A percentile compares a stretch with the other conserved stretches of the same genome.
These are phyloP conservation scores for Stereocaulon alpinum DNA, from an alignment of 495 filamentous ascomycete species.

Conservation along the genomic window DNA sequence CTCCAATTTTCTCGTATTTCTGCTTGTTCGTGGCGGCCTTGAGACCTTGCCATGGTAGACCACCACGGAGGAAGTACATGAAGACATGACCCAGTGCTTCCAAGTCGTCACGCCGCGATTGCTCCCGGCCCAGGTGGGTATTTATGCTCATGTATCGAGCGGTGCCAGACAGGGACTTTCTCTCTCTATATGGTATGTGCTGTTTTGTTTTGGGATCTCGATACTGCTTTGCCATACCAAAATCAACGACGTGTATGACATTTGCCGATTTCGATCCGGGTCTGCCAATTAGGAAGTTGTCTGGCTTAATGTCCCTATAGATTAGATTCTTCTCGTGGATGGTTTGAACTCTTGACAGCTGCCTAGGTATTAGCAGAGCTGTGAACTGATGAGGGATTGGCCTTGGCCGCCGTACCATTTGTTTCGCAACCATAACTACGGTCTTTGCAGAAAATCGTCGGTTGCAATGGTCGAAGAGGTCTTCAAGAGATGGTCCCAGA, in stretches of 20 bases:
- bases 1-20: slow-evolving; percentile 99
- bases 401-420: slow-evolving; percentile 64
- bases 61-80: slow-evolving; percentile 97
- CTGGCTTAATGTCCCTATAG: slow-evolving; percentile 98
- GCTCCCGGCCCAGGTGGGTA: slow-evolving; percentile 91
- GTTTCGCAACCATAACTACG: slow-evolving; percentile 98
- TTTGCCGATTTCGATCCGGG: slow-evolving; percentile 86
- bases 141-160: slow-evolving; percentile 99
- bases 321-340: slow-evolving; percentile 99
- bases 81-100: slow-evolving; percentile 97
- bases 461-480: slow-evolving; percentile 97
- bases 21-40: slow-evolving; percentile 99
- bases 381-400: slow-evolving; percentile 6
- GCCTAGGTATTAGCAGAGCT: slow-evolving; percentile 18
- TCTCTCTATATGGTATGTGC: slow-evolving; percentile 96
- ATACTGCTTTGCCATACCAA: slow-evolving; percentile 99
- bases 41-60: slow-evolving; percentile 94
- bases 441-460: slow-evolving; percentile 94
- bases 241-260: slow-evolving; percentile 98
- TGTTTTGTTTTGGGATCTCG: slow-evolving; percentile 98
- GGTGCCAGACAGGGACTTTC: slow-evolving; percentile 94
- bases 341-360: slow-evolving; percentile 96
- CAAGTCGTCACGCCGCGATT: slow-evolving; percentile 91
- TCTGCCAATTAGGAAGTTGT: slow-evolving; percentile 98
- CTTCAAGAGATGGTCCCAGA: slow-evolving; percentile 89